phyloP scores from a whole-genome alignment of 768 basidiomycete species.

The Kwoniella newhampshirensis region DNA sequence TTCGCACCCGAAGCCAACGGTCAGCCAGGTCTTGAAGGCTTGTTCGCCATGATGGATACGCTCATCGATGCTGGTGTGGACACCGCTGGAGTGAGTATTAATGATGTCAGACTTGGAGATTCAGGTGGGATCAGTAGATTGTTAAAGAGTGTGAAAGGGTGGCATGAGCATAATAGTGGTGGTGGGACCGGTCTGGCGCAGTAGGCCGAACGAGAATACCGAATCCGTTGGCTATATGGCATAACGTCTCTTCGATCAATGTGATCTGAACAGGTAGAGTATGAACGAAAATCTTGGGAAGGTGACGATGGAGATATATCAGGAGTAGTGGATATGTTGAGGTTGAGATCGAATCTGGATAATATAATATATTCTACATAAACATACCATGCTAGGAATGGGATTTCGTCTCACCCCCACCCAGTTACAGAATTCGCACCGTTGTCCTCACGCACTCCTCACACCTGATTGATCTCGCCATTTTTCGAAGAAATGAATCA shows the following conservation, averaged over 20 bases:
- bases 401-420: no score
- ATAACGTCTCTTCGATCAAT: no score
- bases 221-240: no score
- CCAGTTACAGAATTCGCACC: no score
- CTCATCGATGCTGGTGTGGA: slow-evolving; percentile 83
- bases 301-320: no score
- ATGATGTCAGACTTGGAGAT: slow-evolving; percentile 82
- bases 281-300: no score
- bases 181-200: slow-evolving; percentile 12
- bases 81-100: slow-evolving; percentile 89
- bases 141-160: slow-evolving; percentile 57
- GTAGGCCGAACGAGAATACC: neutral
- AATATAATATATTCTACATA: neutral
- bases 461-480: slow-evolving; percentile 63
- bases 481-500: slow-evolving; percentile 67
- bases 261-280: no score
- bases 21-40: slow-evolving; percentile 80
- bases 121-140: slow-evolving; percentile 77
- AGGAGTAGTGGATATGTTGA: no score
- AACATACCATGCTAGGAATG: slow-evolving; percentile 2
- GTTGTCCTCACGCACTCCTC: slow-evolving; percentile 32
- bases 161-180: slow-evolving; percentile 21
- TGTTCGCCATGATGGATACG: slow-evolving; percentile 88
- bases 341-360: neutral
- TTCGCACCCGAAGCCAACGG: slow-evolving; percentile 65